Percentiles rank a stretch among this genome's conserved stretches.
Evolutionary conservation across 495 filamentous ascomycete genomes (phyloP).

Genomic region (Hypomontagnella monticulosa): DNA sequence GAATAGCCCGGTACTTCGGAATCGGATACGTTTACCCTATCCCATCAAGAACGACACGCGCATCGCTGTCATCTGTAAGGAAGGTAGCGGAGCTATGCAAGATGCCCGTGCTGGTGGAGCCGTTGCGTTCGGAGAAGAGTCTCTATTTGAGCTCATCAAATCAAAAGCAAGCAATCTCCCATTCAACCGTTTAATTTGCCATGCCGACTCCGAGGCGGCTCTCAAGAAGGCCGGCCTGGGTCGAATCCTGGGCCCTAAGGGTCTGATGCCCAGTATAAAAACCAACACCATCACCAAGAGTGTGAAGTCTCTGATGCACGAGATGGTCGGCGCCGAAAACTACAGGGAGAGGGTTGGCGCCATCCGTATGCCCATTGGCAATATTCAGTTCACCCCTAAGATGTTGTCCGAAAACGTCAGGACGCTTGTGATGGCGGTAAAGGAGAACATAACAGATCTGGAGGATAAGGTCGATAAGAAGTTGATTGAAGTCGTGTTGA

Average conservation of each 20-base stretch:
- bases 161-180: conserved; percentile 67
- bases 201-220: conserved; percentile 74
- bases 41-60: conserved; percentile 85
- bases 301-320: conserved; percentile 72
- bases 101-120: conserved; percentile 82
- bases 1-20: conserved; percentile 85
- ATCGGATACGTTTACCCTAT: conserved; percentile 87
- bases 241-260: conserved; percentile 83
- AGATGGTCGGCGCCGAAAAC: conserved; percentile 82
- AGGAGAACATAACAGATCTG: conserved; percentile 75
- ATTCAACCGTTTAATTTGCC: conserved; percentile 90
- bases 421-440: conserved; percentile 76
- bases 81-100: conserved; percentile 71
- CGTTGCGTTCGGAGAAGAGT: conserved; percentile 81
- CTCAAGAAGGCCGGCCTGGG: conserved; percentile 82
- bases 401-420: conserved; percentile 87
- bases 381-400: conserved; percentile 88
- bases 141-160: conserved; percentile 79
- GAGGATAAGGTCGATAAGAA: conserved; percentile 81
- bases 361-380: conserved; percentile 86
- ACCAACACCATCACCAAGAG: conserved; percentile 86
- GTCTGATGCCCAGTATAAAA: conserved; percentile 92
- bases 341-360: conserved; percentile 89
- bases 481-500: conserved; percentile 92
- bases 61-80: conserved; percentile 87